Conservation (phyloP, 1,284 basidiomycete genomes). For the Heterobasidion occidentale region DNA sequence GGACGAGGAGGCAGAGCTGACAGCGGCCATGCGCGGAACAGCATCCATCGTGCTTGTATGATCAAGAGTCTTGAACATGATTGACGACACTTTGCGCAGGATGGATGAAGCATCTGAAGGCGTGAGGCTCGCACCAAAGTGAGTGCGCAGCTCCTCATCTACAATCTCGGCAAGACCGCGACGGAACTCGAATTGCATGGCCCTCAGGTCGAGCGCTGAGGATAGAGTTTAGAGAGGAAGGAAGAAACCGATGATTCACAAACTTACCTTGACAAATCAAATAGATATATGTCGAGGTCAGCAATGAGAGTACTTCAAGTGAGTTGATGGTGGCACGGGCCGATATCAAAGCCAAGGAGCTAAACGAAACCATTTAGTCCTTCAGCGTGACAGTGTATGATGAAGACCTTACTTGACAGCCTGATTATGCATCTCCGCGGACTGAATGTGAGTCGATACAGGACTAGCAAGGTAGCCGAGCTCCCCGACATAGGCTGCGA, state of each 20-base stretch:
- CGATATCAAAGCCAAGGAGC: constrained; percentile 75
- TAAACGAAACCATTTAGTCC: constrained; percentile 19
- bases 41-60: constrained; percentile 66
- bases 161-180: constrained; percentile 40
- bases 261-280: constrained; percentile 61
- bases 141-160: constrained; percentile 37
- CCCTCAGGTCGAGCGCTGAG: constrained; percentile 69
- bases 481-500: constrained; percentile 75
- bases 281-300: constrained; percentile 72
- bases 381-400: not conserved
- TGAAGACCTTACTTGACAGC: constrained; percentile 61
- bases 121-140: constrained; percentile 37
- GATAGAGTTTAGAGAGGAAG: not conserved
- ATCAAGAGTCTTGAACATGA: constrained; percentile 50
- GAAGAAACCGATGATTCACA: not conserved
- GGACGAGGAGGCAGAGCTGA: constrained; percentile 53
- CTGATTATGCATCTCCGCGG: constrained; percentile 86
- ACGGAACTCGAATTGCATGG: constrained; percentile 60
- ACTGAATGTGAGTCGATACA: constrained; percentile 80
- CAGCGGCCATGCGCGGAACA: constrained; percentile 52
- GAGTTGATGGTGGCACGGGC: constrained; percentile 72
- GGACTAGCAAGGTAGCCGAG: constrained; percentile 79
- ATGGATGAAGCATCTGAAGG: constrained; percentile 24
- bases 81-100: constrained; percentile 26
- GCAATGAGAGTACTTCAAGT: constrained; percentile 67